These are phyloP conservation scores for Ophiocordyceps sinensis DNA, from an alignment of 2,329 filamentous ascomycete genomes.

Conservation along the genomic window DNA sequence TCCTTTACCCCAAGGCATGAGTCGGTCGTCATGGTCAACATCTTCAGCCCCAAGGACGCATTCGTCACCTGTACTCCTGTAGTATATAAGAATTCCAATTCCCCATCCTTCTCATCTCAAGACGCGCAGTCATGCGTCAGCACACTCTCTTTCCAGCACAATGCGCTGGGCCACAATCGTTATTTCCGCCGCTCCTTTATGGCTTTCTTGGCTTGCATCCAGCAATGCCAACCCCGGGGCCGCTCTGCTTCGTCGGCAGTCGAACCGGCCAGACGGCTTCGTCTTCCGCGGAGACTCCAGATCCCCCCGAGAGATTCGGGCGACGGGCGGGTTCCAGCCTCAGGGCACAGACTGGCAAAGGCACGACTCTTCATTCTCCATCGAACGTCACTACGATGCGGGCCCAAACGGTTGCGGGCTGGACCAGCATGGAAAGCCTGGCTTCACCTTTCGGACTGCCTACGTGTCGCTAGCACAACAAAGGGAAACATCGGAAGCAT, in stretches of 20 bases:
- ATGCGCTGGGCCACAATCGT: neutral
- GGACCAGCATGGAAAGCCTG: neutral
- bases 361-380: neutral
- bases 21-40: too few relatives aligned
- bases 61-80: too few relatives aligned
- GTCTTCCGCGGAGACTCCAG: conserved; percentile 4
- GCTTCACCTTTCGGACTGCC: neutral
- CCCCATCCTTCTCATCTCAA: too few relatives aligned
- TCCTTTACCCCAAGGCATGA: too few relatives aligned
- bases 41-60: too few relatives aligned
- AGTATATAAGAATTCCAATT: too few relatives aligned
- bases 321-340: conserved; percentile 1
- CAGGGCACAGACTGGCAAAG: conserved; percentile 1
- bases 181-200: neutral
- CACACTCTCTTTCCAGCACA: neutral
- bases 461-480: conserved; percentile 1
- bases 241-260: too few relatives aligned
- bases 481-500: neutral
- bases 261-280: neutral
- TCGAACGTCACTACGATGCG: neutral
- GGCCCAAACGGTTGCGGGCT: conserved; percentile 2
- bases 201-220: neutral
- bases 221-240: neutral
- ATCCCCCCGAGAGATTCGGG: neutral
- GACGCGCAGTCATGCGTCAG: too few relatives aligned